Evolutionary conservation across 768 basidiomycete species (phyloP), one percentile per base, ranked within the genome.

Genomic region (Suillus placidus): DNA sequence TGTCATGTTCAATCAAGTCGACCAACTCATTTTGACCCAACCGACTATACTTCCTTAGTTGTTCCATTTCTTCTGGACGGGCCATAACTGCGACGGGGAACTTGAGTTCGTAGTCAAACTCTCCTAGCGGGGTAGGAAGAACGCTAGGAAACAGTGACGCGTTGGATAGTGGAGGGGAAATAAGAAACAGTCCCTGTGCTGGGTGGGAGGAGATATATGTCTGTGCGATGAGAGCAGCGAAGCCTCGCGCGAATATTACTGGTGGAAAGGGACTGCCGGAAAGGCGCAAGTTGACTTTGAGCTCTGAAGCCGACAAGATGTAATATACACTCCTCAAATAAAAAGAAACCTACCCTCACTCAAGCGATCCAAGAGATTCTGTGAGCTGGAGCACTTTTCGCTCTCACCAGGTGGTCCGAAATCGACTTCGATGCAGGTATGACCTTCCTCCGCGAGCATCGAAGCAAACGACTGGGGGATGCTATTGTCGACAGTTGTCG

Each of bases 151-250:
- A 60, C 23, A 84, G 71, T 1, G 75, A 72, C 9, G 72, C 69
- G 62, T 85, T 82, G 49, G 81, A 79, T 12, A 78, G 57, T 1
- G 86, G 87, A 10, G 86, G 87, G 30, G 84, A 83, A 38, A 89
- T 81, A n/a, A 91, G 79, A 64, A 89, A 80, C 58, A 92, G 78
- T 0, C 83, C 90, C 6, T 82, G 79, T 7, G 87, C 87, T 2
- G 90, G 88, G 69, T 90, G 77, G 26, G 88, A 89, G 2, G 87
- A 89, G 66, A 92, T 84, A 73, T 89, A 92, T 26, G 85, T 80
- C 72, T 92, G 87, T 9, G 87, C 83, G 62, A 92, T 81, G 42
- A 90, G 78, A 63, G 87, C 81, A 12, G 81, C 80, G 5, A 78
- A 68, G 7, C 80, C 79, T 32, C 81, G 81, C 2, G 87, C 83